Base-by-base conservation (phyloP, 305 asterid species). In the Withania somnifera region DNA sequence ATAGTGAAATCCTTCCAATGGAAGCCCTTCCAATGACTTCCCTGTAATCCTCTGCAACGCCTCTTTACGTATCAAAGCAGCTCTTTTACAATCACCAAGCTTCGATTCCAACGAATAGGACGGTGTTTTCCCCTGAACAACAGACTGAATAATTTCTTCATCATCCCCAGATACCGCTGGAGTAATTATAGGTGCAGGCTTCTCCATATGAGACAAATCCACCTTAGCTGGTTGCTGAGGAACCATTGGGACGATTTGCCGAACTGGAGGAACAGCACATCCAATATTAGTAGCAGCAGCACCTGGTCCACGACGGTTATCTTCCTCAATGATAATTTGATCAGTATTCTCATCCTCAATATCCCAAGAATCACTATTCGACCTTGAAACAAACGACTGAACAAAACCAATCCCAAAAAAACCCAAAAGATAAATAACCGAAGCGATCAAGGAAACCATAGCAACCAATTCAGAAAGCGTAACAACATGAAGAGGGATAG, bases 11-110 rank as follows among this genome's bases (percentile, higher is more conserved):
- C 90, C 92, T n/a, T 89, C 92, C 71, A 89, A 32, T 22, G 92
- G 90, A 20, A 89, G 45, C 20, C 90, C 92, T 6, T 86, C 88
- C 50, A 89, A 40, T 7, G 90, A 87, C 81, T 88, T 85, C n/a
- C 92, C 92, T 2, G 90, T 88, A 1, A 85, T 71, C 80, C 90
- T 85, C 88, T 89, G 90, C 47, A 89, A 52, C 20, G 90, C 90
- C 67, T 89, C 89, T 22, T 89, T 71, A 1, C 92, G 85, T 20
- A 89, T 85, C 0, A 80, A 64, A 4, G 88, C 90, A 2, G 92
- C 90, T 61, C 89, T 79, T 57, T 86, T 87, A 64, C 90, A 88
- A 78, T 89, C 88, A 19, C 88, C 88, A 24, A 89, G 90, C 63
- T 85, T 89, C 0, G 89, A 82, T 69, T 89, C 92, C 68, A 89